Evolutionary conservation across 768 basidiomycete species (phyloP).

Genomic region (Termitomyces titanicus): DNA sequence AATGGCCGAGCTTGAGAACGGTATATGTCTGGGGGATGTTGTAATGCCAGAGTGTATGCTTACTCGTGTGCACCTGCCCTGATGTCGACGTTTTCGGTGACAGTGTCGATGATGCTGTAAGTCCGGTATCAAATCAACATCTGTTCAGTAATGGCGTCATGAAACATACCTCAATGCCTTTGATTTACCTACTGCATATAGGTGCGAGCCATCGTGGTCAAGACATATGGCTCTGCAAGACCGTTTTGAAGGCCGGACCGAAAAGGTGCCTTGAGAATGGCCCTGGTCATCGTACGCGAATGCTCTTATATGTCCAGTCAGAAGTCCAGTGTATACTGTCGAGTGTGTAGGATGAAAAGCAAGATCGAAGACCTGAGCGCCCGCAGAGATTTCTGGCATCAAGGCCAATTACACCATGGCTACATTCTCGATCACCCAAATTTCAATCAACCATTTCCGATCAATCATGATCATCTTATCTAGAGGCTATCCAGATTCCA

Average conservation of each 20-base stretch:
- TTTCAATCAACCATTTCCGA: neutral
- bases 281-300: constrained; percentile 77
- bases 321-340: constrained; percentile 72
- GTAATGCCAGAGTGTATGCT: constrained; percentile 25
- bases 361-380: constrained; percentile 85
- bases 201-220: constrained; percentile 59
- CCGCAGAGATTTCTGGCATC: constrained; percentile 64
- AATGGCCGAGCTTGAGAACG: constrained; percentile 63
- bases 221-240: constrained; percentile 77
- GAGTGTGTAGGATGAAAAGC: constrained; percentile 75
- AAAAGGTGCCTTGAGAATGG: constrained; percentile 51
- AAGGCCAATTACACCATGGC: constrained; percentile 2
- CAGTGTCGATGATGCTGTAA: constrained; percentile 63
- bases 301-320: constrained; percentile 82
- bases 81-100: constrained; percentile 48
- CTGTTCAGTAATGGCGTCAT: constrained; percentile 1
- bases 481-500: too few species aligned
- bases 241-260: constrained; percentile 71
- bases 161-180: constrained; percentile 70
- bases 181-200: constrained; percentile 82
- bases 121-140: constrained; percentile 12
- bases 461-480: neutral
- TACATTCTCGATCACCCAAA: neutral
- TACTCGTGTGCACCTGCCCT: constrained; percentile 64
- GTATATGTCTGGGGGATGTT: constrained; percentile 28